A percentile compares a stretch with the other conserved stretches of the same genome.
These are phyloP conservation scores for Isochrysis galbana DNA, from an alignment of 78 protist species.

Conservation along the genomic window DNA sequence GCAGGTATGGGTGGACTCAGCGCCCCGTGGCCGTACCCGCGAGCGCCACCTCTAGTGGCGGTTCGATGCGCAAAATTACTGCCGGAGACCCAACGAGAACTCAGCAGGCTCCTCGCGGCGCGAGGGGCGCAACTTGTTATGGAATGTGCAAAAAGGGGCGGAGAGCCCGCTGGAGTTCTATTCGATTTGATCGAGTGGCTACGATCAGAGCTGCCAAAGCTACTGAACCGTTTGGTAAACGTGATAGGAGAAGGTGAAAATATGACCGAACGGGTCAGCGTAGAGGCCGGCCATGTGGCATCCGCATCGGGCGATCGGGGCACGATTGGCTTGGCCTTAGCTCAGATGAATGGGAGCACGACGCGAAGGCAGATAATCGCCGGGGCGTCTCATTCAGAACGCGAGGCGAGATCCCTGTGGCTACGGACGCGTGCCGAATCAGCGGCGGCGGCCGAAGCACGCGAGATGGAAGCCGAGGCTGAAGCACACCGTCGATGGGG, in stretches of 20 bases:
- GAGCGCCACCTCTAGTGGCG: conserved; percentile 1
- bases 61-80: neutral
- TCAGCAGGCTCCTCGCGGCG: neutral
- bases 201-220: neutral
- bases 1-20: neutral
- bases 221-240: neutral
- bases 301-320: too few relatives aligned
- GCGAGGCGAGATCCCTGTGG: neutral
- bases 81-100: neutral
- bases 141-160: neutral
- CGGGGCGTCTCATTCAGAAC: too few relatives aligned
- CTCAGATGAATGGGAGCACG: too few relatives aligned
- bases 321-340: too few relatives aligned
- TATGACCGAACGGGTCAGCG: too few relatives aligned
- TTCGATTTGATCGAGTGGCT: neutral
- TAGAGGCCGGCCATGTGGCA: too few relatives aligned
- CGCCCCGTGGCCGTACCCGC: neutral
- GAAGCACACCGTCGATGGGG: neutral
- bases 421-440: neutral
- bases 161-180: neutral
- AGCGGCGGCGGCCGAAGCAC: neutral
- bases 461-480: neutral
- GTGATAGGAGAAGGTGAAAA: too few relatives aligned
- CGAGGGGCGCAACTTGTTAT: neutral
- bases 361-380: too few relatives aligned